Conservation (phyloP, 2,329 filamentous ascomycete genomes). For the Magnaporthales sp. region DNA sequence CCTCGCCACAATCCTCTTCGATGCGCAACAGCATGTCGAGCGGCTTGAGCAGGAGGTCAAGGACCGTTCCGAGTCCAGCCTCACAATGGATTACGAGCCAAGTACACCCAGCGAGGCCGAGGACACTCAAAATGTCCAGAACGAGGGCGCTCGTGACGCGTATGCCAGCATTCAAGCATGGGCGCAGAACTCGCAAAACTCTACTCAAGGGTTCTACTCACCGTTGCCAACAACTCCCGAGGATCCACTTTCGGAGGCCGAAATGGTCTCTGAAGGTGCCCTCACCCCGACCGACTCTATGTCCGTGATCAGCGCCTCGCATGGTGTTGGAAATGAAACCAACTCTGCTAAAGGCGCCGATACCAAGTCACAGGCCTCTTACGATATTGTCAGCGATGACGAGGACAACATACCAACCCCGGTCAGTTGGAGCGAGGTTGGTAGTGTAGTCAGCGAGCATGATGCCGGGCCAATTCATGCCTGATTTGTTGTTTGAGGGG, state of each 20-base stretch:
- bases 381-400: conserved; percentile 51
- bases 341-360: conserved; percentile 25
- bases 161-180: conserved; percentile 57
- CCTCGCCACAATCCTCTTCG: conserved; percentile 12
- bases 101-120: conserved; percentile 41
- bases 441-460: conserved; percentile 51
- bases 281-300: conserved; percentile 51
- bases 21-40: conserved; percentile 9
- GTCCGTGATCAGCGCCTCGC: conserved; percentile 43
- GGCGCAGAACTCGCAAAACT: conserved; percentile 40
- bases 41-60: conserved; percentile 2
- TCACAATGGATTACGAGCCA: conserved; percentile 27
- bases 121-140: conserved; percentile 29
- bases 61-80: background rate
- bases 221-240: conserved; percentile 45
- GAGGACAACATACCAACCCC: conserved; percentile 49
- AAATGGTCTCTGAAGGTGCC: conserved; percentile 42
- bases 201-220: conserved; percentile 47
- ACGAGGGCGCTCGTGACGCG: conserved; percentile 42
- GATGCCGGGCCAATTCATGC: conserved; percentile 31
- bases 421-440: conserved; percentile 56
- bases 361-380: conserved; percentile 19
- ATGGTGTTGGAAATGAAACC: conserved; percentile 36
- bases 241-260: conserved; percentile 41
- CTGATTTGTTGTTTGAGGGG: conserved; percentile 10